phyloP scores from a whole-genome alignment of 257 asterid genomes.

The Solanum piurae region DNA sequence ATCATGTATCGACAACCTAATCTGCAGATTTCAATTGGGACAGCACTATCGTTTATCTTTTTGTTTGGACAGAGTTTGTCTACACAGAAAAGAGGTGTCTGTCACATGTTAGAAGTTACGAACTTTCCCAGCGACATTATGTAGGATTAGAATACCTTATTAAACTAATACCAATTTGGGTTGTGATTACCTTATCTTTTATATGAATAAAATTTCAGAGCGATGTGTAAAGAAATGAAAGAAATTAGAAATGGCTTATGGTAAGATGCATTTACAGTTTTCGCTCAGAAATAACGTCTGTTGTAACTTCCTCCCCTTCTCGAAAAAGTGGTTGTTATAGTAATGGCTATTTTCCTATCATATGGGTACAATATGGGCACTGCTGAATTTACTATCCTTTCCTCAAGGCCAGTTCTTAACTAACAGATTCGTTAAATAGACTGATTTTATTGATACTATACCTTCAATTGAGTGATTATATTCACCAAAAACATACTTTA shows the following conservation, averaged over 20 bases:
- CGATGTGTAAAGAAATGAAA: neutral
- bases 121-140: neutral
- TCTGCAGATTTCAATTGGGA: neutral
- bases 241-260: neutral
- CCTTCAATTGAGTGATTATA: too few relatives aligned
- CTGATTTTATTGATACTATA: too few relatives aligned
- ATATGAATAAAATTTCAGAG: neutral
- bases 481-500: too few relatives aligned
- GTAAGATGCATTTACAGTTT: neutral
- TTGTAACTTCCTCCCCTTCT: too few relatives aligned
- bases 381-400: too few relatives aligned
- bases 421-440: too few relatives aligned
- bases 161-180: neutral
- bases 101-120: neutral
- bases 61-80: neutral
- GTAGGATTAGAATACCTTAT: neutral
- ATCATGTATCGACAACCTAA: too few relatives aligned
- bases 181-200: neutral
- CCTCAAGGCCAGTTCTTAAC: too few relatives aligned
- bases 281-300: too few relatives aligned
- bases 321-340: too few relatives aligned
- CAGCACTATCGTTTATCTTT: neutral
- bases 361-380: too few relatives aligned
- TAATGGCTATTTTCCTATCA: too few relatives aligned
- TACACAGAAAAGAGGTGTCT: neutral